Evolutionary conservation across 73 alveolate genomes (phyloP).

Genomic region (Paramecium octaurelia): DNA sequence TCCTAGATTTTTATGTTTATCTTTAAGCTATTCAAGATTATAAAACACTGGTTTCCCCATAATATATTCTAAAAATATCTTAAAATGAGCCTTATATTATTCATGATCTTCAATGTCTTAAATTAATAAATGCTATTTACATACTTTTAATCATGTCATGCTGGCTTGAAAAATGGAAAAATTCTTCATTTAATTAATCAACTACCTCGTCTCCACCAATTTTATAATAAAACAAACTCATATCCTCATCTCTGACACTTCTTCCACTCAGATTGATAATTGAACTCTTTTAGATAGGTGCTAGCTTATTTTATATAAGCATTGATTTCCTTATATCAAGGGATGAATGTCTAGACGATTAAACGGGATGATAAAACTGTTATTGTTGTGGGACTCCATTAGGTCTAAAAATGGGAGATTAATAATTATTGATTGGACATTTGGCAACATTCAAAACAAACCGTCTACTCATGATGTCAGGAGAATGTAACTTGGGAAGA

Average conservation of each 20-base stretch:
- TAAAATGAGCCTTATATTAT: neutral
- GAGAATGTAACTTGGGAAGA: neutral
- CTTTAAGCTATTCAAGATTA: constrained; percentile 7
- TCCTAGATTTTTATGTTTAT: neutral
- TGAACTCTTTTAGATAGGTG: neutral
- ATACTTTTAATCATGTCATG: neutral
- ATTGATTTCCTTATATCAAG: neutral
- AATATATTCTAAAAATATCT: constrained; percentile 2
- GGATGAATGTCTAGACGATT: neutral
- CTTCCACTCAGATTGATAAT: neutral
- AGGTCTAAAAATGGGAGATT: neutral
- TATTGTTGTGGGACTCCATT: neutral
- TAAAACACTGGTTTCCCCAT: constrained; percentile 43
- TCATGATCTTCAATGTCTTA: neutral
- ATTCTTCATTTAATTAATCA: neutral
- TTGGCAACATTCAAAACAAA: neutral
- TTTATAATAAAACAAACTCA: neutral
- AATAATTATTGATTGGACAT: neutral
- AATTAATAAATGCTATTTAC: neutral
- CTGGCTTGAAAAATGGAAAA: neutral
- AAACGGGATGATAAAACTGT: neutral
- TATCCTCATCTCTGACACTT: neutral
- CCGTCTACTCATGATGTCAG: neutral
- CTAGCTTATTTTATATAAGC: neutral
- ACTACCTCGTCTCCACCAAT: constrained; percentile 38